Evolutionary conservation across 2,329 filamentous ascomycete genomes (phyloP), one percentile per base, ranked within the genome.

Genomic region (Arthrobotrys iridis): DNA sequence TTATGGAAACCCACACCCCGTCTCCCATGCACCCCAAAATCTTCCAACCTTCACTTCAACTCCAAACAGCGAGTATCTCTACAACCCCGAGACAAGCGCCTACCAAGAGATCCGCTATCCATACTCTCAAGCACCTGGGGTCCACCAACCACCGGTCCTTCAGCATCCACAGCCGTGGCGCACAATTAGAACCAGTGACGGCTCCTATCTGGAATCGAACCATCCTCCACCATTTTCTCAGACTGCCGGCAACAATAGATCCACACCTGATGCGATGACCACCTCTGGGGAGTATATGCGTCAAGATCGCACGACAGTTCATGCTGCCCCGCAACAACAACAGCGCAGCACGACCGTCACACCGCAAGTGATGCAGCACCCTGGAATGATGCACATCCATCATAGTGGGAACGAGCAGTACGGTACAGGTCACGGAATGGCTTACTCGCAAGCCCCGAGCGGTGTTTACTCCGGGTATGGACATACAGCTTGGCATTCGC

Each of bases 161-260:
- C 70, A 74, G 15, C 62, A 66, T 28, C 70, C 55, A 4, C 70
- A 63, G n/a, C 62, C 55, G n/a, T 74, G 70, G 70, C 70, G 70
- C 15, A 41, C 55, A 0, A 57, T 60, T 20, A 11, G 30, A 4
- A 30, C 33, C n/a, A 41, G 6, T 28, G 55, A 62, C 26, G 8
- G 15, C 18, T 8, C 33, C 3, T 55, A 60, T 20, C 6, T 45
- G 6, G 68, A 73, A 4, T 1, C 59, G 2, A 48, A 20, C 13
- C 46, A 58, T 18, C 3, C 41, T 15, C 68, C 65, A 15, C 59
- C 58, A 13, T 63, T 63, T 20, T 4, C 28, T 4, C 43, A 57
- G 5, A 13, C 24, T 28, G 10, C 28, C 6, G 30, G 7, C 10
- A 63, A 57, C 8, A 8, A 33, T 24, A 33, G 46, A 43, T n/a